These are phyloP conservation scores for Yarrowia bubula DNA, from an alignment of 805 yeast species.

Conservation along the genomic window DNA sequence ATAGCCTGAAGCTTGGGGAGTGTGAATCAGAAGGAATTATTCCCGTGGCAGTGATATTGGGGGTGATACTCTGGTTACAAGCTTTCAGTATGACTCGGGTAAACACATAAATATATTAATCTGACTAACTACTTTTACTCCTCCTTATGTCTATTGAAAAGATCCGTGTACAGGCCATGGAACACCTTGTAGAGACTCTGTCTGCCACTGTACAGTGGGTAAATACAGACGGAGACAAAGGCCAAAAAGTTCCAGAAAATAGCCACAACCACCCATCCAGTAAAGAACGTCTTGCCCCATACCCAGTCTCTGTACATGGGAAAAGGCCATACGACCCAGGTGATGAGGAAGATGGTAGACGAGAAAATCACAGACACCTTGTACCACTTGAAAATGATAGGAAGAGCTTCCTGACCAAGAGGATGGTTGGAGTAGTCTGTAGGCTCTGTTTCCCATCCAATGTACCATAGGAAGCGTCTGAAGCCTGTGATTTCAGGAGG, in stretches of 20 bases:
- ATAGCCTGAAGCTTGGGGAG: too few relatives aligned
- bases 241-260: conserved; percentile 63
- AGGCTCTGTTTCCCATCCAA: conserved; percentile 16
- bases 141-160: neutral
- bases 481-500: conserved; percentile 3
- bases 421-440: conserved; percentile 27
- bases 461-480: conserved; percentile 12
- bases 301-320: conserved; percentile 73
- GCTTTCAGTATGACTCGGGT: too few relatives aligned
- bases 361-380: conserved; percentile 22
- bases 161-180: neutral
- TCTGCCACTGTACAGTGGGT: conserved; percentile 51
- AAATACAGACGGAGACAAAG: conserved; percentile 42
- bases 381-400: conserved; percentile 28
- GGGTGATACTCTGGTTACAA: too few relatives aligned
- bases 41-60: too few relatives aligned
- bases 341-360: conserved; percentile 45
- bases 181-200: conserved; percentile 7
- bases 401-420: conserved; percentile 26
- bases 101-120: neutral
- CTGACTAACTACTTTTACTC: neutral
- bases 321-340: conserved; percentile 76
- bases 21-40: too few relatives aligned
- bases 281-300: conserved; percentile 65
- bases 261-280: conserved; percentile 76